Evolutionary conservation across 2,329 filamentous ascomycete species (phyloP), one percentile per base, ranked within the genome.

Genomic region (Triangularia setosa): DNA sequence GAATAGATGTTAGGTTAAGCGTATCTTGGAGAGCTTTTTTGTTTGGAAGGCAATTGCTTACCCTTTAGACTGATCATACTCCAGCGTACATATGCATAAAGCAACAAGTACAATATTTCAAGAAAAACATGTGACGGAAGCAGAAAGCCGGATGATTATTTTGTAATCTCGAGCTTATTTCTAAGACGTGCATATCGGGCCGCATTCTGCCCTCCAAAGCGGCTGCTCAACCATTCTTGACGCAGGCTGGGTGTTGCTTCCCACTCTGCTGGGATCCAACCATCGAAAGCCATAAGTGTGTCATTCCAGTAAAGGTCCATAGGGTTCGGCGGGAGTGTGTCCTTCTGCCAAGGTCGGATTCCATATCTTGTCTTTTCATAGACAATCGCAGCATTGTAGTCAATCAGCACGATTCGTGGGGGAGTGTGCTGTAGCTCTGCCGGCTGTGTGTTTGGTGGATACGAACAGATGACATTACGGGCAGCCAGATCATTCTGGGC

Each of bases 401-500:
- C 62, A 18, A 64, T 28, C 7, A 64, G 14, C 16, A 64, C 62
- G 18, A 40, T 30, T 56, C 48, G 58, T 14, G 28, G 57, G 18
- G 55, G 55, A 23, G 44, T 23, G n/a, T 59, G 24, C 3, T 23
- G 18, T 8, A 27, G 25, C 18, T 1, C 18, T 24, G 48, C 28
- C 44, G 30, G 23, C n/a, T 3, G 4, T 14, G 44, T 48, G 24
- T 23, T 30, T 30, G 57, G 53, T 35, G 48, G 58, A 3, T 60
- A 28, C 3, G 35, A 4, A 18, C 35, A 44, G 4, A 64, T 30
- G 25, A 64, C 58, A 24, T 64, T 64, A 14, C 62, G 57, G n/a
- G 58, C 21, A 21, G 62, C 62, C n/a, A 64, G 25, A 61, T 64
- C 62, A 23, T 58, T 30, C 56, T 64, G 62, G 33, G 55, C 14